Conservation (phyloP, 768 basidiomycete genomes). For the Lactarius hatsudake region DNA sequence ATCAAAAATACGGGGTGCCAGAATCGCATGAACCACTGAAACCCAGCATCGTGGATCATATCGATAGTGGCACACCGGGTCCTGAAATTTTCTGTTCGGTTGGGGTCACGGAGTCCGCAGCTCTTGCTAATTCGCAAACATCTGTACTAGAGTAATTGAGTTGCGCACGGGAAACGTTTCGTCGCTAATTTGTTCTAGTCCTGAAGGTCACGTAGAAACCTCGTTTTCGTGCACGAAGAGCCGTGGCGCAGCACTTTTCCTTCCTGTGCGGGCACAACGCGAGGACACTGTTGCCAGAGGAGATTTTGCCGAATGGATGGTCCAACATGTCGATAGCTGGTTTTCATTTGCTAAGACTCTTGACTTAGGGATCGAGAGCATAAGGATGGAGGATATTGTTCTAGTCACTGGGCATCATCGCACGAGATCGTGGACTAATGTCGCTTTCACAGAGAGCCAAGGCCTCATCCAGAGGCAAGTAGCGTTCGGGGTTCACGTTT, state of each 20-base stretch:
- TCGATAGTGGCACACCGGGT: not conserved
- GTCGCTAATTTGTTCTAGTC: not conserved
- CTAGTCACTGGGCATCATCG: not conserved
- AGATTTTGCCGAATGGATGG: not conserved
- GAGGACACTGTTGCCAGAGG: not conserved
- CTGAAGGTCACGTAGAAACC: not conserved
- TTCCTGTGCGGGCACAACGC: not conserved
- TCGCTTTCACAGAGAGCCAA: not conserved
- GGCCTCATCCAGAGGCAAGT: not conserved
- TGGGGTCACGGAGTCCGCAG: not conserved
- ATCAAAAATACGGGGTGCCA: constrained; percentile 1
- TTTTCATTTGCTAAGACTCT: not conserved
- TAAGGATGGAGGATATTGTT: not conserved
- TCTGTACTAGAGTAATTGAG: not conserved
- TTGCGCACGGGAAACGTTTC: not conserved
- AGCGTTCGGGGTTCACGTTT: not conserved
- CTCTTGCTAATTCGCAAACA: not conserved
- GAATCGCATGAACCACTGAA: constrained; percentile 6
- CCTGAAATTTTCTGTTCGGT: not conserved
- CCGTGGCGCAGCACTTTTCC: not conserved
- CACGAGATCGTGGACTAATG: not conserved
- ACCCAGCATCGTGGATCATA: not conserved
- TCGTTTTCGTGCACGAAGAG: not conserved
- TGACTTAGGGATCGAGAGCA: not conserved
- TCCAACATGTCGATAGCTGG: not conserved